Base-by-base conservation (phyloP, 495 filamentous ascomycete genomes). In the Neurospora discreta region DNA sequence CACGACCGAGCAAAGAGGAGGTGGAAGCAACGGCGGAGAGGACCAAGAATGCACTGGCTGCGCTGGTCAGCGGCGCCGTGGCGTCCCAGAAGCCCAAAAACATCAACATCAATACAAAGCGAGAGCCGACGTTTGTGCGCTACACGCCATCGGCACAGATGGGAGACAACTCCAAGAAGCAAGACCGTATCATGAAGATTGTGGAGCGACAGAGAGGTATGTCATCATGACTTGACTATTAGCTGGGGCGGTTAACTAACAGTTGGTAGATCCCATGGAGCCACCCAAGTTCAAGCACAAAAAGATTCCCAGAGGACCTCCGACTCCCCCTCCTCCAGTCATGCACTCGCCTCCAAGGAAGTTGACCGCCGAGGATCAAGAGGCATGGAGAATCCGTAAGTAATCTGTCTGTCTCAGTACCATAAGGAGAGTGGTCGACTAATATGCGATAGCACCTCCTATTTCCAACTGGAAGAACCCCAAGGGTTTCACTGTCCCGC, bases 401-500 rank as follows among this genome's bases (percentile, higher is more conserved):
- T 72, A 0, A 0, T n/a, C 0, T 39, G 13, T 26, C 0, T 39
- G 16, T 20, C 1, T 39, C 44, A 26, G 38, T 36, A n/a, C 3
- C 20, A 16, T 3, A 44, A 18, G 15, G 6, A 5, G 10, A 8
- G 10, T 13, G 13, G 13, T 10, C 1, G 60, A n/a, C 68, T 75
- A 69, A 74, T 70, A 23, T 3, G 11, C 15, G 5, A 18, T 15
- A 74, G 70, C 95, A 1, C 95, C 95, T 0, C 91, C 96, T 0
- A 91, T 99, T 3, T 96, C 92, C 18, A 97, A 98, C 79, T 99
- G 95, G 95, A 99, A 99, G 87, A 99, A 99, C 77, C 92, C 95
- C 0, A 98, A 97, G 82, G 95, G 95, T 77, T 99, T 97, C 76
- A 99, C 95, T 0, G 93, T 99, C 3, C 93, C 95, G 4, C 82